Conservation (phyloP, 2,329 filamentous ascomycete genomes). For the Exophiala bonariae region DNA sequence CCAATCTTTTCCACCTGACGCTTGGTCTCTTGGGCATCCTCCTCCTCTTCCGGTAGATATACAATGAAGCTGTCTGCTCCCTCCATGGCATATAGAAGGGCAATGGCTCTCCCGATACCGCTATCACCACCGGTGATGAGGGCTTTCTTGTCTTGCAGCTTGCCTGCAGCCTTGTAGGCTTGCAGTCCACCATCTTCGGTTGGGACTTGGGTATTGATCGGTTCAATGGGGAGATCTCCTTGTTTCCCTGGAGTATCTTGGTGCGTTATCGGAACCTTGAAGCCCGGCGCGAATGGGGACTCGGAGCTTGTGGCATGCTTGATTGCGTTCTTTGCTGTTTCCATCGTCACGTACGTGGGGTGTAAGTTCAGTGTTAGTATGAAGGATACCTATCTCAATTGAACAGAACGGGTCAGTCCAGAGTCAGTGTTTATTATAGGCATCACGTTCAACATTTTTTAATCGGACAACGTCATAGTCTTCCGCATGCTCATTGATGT, state of each 20-base stretch:
- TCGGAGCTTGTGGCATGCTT: conserved; percentile 26
- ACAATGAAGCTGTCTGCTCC: conserved; percentile 72
- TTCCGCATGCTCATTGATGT: no score
- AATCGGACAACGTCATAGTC: no score
- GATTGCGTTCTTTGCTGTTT: conserved; percentile 30
- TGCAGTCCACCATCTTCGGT: conserved; percentile 67
- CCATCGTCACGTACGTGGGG: conserved; percentile 23
- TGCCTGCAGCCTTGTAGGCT: conserved; percentile 72
- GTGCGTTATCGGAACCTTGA: conserved; percentile 51
- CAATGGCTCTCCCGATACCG: conserved; percentile 74
- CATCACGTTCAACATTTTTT: no score
- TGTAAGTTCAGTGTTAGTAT: no score
- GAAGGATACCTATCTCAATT: no score
- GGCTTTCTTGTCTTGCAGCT: conserved; percentile 72
- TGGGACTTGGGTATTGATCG: conserved; percentile 66
- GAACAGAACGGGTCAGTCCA: no score
- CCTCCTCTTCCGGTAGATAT: conserved; percentile 73
- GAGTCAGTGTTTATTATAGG: no score
- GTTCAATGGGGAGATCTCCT: conserved; percentile 56
- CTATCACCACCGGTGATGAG: conserved; percentile 80
- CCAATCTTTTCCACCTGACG: conserved; percentile 67
- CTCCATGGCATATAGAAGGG: conserved; percentile 78
- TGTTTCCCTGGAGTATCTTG: conserved; percentile 56
- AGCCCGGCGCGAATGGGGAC: conserved; percentile 11
- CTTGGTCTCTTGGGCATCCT: conserved; percentile 75